phyloP scores from a whole-genome alignment of 306 rosid species.

The Pterocarpus macrocarpus region DNA sequence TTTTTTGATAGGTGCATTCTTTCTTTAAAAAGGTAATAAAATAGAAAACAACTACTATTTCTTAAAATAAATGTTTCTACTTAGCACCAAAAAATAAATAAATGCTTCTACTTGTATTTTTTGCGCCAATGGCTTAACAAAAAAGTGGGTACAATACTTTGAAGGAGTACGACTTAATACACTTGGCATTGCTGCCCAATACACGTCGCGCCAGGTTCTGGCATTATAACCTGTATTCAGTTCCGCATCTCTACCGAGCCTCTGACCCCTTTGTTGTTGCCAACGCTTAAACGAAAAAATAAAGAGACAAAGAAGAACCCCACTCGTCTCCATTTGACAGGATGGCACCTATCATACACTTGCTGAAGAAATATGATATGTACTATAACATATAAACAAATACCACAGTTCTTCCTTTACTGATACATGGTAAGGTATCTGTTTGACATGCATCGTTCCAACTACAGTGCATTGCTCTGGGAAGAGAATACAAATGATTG shows the following conservation, averaged over 20 bases:
- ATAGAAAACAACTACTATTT: too few species aligned
- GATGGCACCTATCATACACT: not conserved
- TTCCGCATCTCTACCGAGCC: too few species aligned
- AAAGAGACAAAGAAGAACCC: not conserved
- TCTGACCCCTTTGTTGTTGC: not conserved
- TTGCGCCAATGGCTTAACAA: not conserved
- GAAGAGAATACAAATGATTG: constrained; percentile 38
- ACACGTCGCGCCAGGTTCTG: not conserved
- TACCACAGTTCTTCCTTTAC: constrained; percentile 25
- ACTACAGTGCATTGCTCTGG: constrained; percentile 20
- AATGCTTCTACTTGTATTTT: too few species aligned
- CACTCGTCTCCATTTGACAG: not conserved
- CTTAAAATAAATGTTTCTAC: too few species aligned
- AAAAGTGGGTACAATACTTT: not conserved
- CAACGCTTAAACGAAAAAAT: too few species aligned
- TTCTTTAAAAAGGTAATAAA: too few species aligned
- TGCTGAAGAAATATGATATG: not conserved
- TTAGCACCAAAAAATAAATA: too few species aligned
- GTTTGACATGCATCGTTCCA: constrained; percentile 45
- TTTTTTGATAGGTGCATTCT: too few species aligned
- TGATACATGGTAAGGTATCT: constrained; percentile 44
- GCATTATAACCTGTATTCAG: too few species aligned
- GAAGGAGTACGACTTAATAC: not conserved
- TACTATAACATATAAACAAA: constrained; percentile 28
- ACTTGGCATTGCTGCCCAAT: not conserved